Evolutionary conservation across 2,329 filamentous ascomycete species (phyloP).

Genomic region (Clonostachys rosea): DNA sequence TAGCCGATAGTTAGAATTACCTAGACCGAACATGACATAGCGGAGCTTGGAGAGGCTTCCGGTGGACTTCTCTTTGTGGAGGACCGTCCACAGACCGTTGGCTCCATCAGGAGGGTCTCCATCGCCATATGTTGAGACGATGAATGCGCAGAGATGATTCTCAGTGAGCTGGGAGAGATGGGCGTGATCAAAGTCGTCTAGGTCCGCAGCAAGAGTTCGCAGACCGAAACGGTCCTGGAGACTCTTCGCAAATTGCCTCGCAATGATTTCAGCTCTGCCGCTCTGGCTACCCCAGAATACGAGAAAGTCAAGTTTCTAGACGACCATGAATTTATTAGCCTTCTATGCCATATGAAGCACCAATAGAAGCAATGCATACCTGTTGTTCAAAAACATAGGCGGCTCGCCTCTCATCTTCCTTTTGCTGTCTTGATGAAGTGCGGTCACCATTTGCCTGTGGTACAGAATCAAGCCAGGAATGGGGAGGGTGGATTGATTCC

Average conservation of each 20-base stretch:
- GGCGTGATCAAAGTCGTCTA: slow-evolving; percentile 1
- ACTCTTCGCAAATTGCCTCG: slow-evolving; percentile 82
- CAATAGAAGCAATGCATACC: not conserved
- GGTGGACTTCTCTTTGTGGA: slow-evolving; percentile 78
- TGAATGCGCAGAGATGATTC: not conserved
- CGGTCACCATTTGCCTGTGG: not conserved
- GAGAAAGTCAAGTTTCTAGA: slow-evolving; percentile 41
- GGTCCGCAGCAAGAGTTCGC: slow-evolving; percentile 12
- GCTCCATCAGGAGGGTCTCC: slow-evolving; percentile 28
- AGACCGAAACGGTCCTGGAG: slow-evolving; percentile 61
- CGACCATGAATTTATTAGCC: too few species aligned
- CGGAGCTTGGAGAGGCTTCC: slow-evolving; percentile 59
- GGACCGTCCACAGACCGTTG: slow-evolving; percentile 97
- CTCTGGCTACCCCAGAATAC: slow-evolving; percentile 78
- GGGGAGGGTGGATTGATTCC: not conserved
- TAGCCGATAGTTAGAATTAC: slow-evolving; percentile 29
- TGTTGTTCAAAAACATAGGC: not conserved
- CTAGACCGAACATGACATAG: slow-evolving; percentile 29
- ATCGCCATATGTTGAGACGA: slow-evolving; percentile 27
- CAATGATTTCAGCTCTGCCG: slow-evolving; percentile 91
- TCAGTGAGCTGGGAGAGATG: not conserved
- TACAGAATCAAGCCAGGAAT: not conserved
- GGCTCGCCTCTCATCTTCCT: not conserved
- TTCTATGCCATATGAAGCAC: too few species aligned
- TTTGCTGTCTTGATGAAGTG: not conserved